phyloP scores from a whole-genome alignment of 768 basidiomycete genomes.

The Tulasnella sp. region DNA sequence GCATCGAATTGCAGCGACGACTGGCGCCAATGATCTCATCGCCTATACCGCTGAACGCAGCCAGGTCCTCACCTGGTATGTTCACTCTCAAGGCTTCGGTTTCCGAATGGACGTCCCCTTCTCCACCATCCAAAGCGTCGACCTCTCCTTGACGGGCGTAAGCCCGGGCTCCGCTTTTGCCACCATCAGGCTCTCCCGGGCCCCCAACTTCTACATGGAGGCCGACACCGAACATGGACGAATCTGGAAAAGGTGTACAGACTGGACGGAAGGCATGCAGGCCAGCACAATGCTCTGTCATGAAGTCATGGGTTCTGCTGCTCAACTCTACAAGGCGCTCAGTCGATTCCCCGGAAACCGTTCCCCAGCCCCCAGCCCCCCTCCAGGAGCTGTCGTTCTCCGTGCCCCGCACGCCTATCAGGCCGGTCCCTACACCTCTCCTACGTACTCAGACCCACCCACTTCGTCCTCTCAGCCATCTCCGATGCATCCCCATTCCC shows the following conservation, averaged over 20 bases:
- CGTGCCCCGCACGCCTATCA: constrained; percentile 27
- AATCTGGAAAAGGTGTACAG: constrained; percentile 51
- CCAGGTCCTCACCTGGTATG: constrained; percentile 64
- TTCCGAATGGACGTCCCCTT: constrained; percentile 83
- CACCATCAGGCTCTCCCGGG: constrained; percentile 49
- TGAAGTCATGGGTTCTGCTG: constrained; percentile 48
- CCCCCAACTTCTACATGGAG: constrained; percentile 61
- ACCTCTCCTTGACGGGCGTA: constrained; percentile 31
- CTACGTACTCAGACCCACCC: constrained; percentile 10
- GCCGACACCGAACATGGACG: constrained; percentile 23
- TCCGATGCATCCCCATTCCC: background rate
- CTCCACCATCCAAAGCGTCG: constrained; percentile 24
- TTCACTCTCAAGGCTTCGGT: constrained; percentile 53
- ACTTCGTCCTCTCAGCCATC: background rate
- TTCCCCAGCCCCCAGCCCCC: background rate
- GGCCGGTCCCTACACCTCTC: constrained; percentile 33
- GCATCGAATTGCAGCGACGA: constrained; percentile 51
- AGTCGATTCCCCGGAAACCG: constrained; percentile 32
- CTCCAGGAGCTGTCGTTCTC: background rate
- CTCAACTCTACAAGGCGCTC: constrained; percentile 46
- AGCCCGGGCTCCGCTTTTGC: constrained; percentile 40
- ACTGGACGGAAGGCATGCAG: constrained; percentile 68
- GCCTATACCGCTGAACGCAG: constrained; percentile 61
- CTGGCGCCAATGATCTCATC: constrained; percentile 50
- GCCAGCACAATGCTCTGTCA: constrained; percentile 53